Conservation (phyloP, 371 early-diverging fungal species). For the Coemansia sp. region DNA sequence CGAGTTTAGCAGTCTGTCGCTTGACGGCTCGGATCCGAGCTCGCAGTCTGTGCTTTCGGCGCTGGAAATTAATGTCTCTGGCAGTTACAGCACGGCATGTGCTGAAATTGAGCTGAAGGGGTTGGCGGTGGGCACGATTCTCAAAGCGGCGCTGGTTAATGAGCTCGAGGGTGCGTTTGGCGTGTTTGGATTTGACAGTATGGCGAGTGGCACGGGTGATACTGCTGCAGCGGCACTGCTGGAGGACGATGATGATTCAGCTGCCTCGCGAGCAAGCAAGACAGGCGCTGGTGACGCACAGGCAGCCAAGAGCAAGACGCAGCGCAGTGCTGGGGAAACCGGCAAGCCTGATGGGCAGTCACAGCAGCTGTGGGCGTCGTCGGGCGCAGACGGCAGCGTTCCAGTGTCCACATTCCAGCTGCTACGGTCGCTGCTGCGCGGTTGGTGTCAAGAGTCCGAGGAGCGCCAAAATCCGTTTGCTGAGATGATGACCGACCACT, state of each 20-base stretch:
- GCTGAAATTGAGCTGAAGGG: slow-evolving; percentile 81
- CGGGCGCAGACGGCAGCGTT: slow-evolving; percentile 54
- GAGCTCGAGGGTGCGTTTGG: slow-evolving; percentile 73
- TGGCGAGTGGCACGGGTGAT: slow-evolving; percentile 7
- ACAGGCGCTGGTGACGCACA: slow-evolving; percentile 9
- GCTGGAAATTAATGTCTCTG: slow-evolving; percentile 69
- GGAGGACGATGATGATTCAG: slow-evolving; percentile 24
- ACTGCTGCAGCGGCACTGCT: slow-evolving; percentile 11
- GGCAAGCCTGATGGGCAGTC: not conserved
- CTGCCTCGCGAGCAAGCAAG: not conserved
- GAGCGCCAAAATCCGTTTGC: slow-evolving; percentile 63
- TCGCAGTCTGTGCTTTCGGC: not conserved
- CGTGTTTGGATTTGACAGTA: slow-evolving; percentile 54
- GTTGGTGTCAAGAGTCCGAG: slow-evolving; percentile 65
- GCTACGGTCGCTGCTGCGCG: slow-evolving; percentile 73
- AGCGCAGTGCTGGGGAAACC: not conserved
- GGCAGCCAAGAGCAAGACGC: not conserved
- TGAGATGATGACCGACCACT: slow-evolving; percentile 72
- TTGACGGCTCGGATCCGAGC: slow-evolving; percentile 9
- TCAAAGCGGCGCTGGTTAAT: slow-evolving; percentile 71
- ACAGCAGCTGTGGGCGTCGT: not conserved
- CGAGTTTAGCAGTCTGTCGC: slow-evolving; percentile 22
- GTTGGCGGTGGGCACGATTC: slow-evolving; percentile 70
- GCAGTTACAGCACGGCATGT: slow-evolving; percentile 74
- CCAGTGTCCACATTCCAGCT: slow-evolving; percentile 69